phyloP scores from a whole-genome alignment of 441 rosid genomes.

The Sinapis alba region DNA sequence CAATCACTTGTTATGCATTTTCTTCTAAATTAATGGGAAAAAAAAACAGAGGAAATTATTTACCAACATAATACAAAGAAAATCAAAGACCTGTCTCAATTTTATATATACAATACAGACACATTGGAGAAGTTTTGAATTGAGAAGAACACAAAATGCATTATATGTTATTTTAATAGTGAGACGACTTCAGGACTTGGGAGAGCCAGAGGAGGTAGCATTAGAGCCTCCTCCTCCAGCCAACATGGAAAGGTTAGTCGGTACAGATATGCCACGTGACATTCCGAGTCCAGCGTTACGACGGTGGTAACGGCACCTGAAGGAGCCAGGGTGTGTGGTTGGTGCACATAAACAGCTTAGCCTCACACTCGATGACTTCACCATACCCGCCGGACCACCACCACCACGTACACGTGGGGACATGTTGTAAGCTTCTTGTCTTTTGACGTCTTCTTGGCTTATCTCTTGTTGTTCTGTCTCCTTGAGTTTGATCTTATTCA shows the following conservation, averaged over 20 bases:
- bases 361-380: conserved; percentile 37
- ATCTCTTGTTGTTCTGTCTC: conserved; percentile 14
- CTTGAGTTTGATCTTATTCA: conserved; percentile 33
- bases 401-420: conserved; percentile 30
- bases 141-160: background rate
- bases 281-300: conserved; percentile 35
- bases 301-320: conserved; percentile 56
- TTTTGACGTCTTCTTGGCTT: conserved; percentile 11
- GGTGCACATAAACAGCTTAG: conserved; percentile 52
- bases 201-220: conserved; percentile 17
- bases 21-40: background rate
- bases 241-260: conserved; percentile 39
- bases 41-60: background rate
- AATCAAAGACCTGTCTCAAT: conserved; percentile 10
- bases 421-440: conserved; percentile 44
- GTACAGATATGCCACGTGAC: conserved; percentile 40
- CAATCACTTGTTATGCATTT: no score
- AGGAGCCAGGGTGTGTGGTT: conserved; percentile 56
- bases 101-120: background rate
- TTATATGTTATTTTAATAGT: background rate
- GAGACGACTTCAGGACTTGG: conserved; percentile 4
- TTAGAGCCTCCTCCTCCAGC: conserved; percentile 30
- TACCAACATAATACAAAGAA: background rate
- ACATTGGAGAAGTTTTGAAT: background rate
- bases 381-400: conserved; percentile 26